These are phyloP conservation scores for Aegilops bicornis DNA, from an alignment of 176 grass and related monocot genomes.

Conservation along the genomic window DNA sequence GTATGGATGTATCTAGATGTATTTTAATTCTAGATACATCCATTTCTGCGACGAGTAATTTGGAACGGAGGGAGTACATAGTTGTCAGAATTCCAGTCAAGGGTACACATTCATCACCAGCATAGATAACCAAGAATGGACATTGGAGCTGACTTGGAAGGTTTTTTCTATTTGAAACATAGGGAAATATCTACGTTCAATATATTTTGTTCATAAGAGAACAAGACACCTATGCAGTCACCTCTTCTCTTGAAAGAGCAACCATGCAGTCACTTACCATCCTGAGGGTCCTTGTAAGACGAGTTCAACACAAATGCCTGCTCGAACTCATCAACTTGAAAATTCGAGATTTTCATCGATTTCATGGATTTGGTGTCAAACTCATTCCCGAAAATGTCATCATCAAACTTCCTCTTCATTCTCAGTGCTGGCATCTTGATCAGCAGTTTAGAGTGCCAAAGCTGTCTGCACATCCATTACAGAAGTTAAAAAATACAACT, in stretches of 20 bases:
- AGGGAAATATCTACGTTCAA: neutral
- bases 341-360: slow-evolving; percentile 37
- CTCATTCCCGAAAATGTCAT: slow-evolving; percentile 33
- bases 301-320: slow-evolving; percentile 40
- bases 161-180: neutral
- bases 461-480: slow-evolving; percentile 6
- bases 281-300: slow-evolving; percentile 25
- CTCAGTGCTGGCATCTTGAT: slow-evolving; percentile 69
- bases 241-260: neutral
- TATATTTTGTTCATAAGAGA: neutral
- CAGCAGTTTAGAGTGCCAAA: neutral
- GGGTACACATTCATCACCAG: neutral
- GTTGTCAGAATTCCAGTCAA: neutral
- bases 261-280: slow-evolving; percentile 46
- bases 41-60: too few relatives aligned
- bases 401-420: slow-evolving; percentile 58
- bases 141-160: neutral
- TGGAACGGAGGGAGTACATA: neutral
- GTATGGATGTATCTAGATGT: too few relatives aligned
- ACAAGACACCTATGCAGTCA: neutral
- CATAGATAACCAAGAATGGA: slow-evolving; percentile 8
- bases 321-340: slow-evolving; percentile 34
- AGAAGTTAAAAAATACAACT: neutral
- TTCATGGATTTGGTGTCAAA: slow-evolving; percentile 32
- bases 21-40: too few relatives aligned